Evolutionary conservation across 371 early-diverging fungal genomes (phyloP).

Genomic region (Apophysomyces variabilis): DNA sequence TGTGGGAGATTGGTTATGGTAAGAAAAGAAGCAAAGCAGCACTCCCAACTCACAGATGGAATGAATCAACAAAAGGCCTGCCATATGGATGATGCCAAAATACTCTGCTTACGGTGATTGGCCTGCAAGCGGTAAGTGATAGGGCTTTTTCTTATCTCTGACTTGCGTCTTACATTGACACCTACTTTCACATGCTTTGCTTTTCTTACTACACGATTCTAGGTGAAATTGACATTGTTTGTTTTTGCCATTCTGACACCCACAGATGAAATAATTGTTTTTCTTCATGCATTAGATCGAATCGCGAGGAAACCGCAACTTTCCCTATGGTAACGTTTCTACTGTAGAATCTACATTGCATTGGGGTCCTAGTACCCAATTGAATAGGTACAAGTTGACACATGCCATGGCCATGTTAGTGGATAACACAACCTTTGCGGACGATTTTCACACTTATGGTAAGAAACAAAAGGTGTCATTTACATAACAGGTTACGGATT

Average conservation of each 20-base stretch:
- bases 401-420: constrained; percentile 38
- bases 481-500: neutral
- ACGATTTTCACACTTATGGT: constrained; percentile 50
- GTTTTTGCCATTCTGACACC: neutral
- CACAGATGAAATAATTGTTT: neutral
- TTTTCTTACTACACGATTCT: neutral
- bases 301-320: constrained; percentile 63
- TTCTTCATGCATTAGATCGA: constrained; percentile 43
- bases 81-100: constrained; percentile 76
- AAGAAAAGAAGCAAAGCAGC: constrained; percentile 10
- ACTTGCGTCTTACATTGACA: too few species aligned
- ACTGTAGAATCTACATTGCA: constrained; percentile 60
- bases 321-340: constrained; percentile 50
- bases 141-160: constrained; percentile 20
- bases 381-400: constrained; percentile 48
- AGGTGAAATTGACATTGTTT: constrained; percentile 57
- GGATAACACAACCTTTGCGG: constrained; percentile 44
- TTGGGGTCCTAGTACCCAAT: constrained; percentile 61
- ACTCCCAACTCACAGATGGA: neutral
- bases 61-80: constrained; percentile 34
- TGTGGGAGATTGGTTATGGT: constrained; percentile 74
- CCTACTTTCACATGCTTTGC: neutral
- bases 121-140: constrained; percentile 72
- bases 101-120: constrained; percentile 69
- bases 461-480: neutral